phyloP scores from a whole-genome alignment of 768 basidiomycete species.

The Dioszegia crocea region DNA sequence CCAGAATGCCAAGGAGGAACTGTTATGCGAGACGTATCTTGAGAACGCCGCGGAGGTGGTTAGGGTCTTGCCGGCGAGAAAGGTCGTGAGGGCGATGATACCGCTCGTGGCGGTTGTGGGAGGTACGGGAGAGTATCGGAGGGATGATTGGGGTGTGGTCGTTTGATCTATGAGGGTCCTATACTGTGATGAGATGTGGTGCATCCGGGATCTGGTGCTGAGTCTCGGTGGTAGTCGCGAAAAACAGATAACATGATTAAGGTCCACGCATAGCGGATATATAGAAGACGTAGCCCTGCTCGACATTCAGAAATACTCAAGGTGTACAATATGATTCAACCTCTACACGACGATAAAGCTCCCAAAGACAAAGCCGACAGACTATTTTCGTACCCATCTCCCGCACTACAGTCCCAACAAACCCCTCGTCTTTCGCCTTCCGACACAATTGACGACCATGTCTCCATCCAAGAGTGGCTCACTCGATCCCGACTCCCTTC shows the following conservation, averaged over 20 bases:
- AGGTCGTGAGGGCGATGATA: conserved; percentile 60
- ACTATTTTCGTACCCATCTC: too few species aligned
- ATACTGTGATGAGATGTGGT: not conserved
- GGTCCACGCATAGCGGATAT: too few species aligned
- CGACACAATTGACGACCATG: not conserved
- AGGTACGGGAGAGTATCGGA: not conserved
- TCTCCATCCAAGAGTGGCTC: not conserved
- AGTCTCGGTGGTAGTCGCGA: too few species aligned
- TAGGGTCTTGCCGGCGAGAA: conserved; percentile 74
- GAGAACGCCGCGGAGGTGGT: conserved; percentile 77
- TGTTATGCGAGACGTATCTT: conserved; percentile 67
- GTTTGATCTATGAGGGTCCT: not conserved
- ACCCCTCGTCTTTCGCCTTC: too few species aligned
- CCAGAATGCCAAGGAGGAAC: not conserved
- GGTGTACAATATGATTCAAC: too few species aligned
- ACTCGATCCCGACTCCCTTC: not conserved
- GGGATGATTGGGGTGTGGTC: conserved; percentile 3
- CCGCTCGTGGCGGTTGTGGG: conserved; percentile 12
- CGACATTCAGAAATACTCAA: too few species aligned
- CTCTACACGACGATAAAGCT: too few species aligned
- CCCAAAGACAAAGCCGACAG: too few species aligned
- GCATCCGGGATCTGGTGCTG: too few species aligned
- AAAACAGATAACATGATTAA: too few species aligned
- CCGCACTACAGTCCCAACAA: too few species aligned
- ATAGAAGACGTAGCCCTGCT: too few species aligned